Evolutionary conservation across 331 rosid genomes (phyloP).

Genomic region (Spiraea crenata): DNA sequence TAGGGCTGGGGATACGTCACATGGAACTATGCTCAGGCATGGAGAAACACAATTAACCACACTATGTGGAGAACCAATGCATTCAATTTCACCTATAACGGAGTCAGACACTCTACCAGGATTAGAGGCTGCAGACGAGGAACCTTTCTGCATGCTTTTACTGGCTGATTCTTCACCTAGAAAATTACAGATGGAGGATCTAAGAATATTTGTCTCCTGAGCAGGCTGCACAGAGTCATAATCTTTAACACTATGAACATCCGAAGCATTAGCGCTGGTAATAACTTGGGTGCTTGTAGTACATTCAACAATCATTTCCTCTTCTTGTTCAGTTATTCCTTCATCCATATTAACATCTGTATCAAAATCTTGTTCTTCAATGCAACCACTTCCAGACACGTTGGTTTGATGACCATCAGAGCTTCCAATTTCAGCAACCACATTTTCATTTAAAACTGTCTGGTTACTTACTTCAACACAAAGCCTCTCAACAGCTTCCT

Average conservation of each 20-base stretch:
- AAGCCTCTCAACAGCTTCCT: slow-evolving; percentile 67
- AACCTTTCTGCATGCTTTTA: slow-evolving; percentile 28
- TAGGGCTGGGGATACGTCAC: slow-evolving; percentile 52
- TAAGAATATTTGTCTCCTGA: slow-evolving; percentile 27
- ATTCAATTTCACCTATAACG: slow-evolving; percentile 33
- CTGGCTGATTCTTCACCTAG: slow-evolving; percentile 42
- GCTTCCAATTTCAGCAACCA: slow-evolving; percentile 24
- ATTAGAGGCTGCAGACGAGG: slow-evolving; percentile 35
- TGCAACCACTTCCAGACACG: slow-evolving; percentile 20
- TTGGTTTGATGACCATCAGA: slow-evolving; percentile 4
- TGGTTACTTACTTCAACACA: slow-evolving; percentile 47
- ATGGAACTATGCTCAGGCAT: slow-evolving; percentile 46
- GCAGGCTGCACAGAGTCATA: slow-evolving; percentile 27
- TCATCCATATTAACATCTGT: slow-evolving; percentile 54
- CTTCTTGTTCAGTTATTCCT: slow-evolving; percentile 39
- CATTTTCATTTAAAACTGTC: slow-evolving; percentile 22
- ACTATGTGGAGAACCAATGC: slow-evolving; percentile 40
- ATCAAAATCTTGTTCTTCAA: slow-evolving; percentile 31
- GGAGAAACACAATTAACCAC: slow-evolving; percentile 53
- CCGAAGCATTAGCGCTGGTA: slow-evolving; percentile 21
- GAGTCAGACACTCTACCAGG: slow-evolving; percentile 35
- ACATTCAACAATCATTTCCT: slow-evolving; percentile 34
- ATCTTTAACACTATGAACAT: slow-evolving; percentile 22
- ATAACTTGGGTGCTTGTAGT: slow-evolving; percentile 12
- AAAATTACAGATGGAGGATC: slow-evolving; percentile 37